Evolutionary conservation across 73 alveolate genomes (phyloP), one percentile per base, ranked within the genome.

Genomic region (Paramecium caudatum): DNA sequence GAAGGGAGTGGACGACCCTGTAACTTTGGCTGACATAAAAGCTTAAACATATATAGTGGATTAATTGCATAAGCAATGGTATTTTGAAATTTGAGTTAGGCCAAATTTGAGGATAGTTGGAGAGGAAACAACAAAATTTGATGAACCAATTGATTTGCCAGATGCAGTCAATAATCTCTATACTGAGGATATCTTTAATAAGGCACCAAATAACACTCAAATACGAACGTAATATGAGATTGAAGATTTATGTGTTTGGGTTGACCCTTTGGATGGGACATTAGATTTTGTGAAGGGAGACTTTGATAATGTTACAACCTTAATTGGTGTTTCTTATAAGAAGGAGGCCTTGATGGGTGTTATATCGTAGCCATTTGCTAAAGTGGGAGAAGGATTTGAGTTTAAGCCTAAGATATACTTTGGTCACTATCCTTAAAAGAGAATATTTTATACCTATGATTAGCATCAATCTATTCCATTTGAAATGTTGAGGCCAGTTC

Each of bases 241-340:
- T 9, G 86, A 81, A 13, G 92, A 92, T 15, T 90, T 94, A n/a
- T 90, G 90, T 19, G 96, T 94, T 32, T 96, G 99, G 99, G 91
- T 95, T 80, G 99, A 96, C 65, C 99, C 99, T 4, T 78, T 96
- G 49, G 99, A 96, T 84, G 99, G 99, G 27, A 96, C 98, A 36
- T 55, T 90, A 37, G 97, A 94, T 84, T 96, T 95, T 91, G 95
- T 94, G 0, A 83, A 88, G 82, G 98, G 97, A 2, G 94, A 94
- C 49, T 61, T 92, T 47, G 92, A 94, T 21, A 94, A 91, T 41
- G 99, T 96, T 13, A 94, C 98, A 21, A 93, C 96, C 5, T 50
- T 94, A 13, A 88, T 95, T 10, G 98, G 98, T 0, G 78, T 95
- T 46, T 82, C 95, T 4, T 43, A 63, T 45, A 39, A 91, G 16